Base-by-base conservation (phyloP, 169 alveolate species). In the Plasmodium adleri region DNA sequence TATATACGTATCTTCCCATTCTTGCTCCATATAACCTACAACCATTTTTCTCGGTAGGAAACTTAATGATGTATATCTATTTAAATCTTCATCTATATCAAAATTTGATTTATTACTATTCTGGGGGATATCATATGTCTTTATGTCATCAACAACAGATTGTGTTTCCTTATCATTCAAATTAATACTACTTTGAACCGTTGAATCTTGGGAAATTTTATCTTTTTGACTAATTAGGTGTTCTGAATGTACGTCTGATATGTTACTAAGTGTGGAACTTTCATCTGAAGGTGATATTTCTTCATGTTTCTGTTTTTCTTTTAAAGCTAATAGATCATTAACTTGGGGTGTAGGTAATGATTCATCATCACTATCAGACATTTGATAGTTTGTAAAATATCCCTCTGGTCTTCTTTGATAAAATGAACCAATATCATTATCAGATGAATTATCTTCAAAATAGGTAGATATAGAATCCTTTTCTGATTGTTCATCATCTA, bases 21-120 rank as follows among this genome's bases (percentile, higher is more conserved):
- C 89, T 47, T 58, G 47, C 26, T 45, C 17, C 47, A 49, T 10
- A 2, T 64, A 13, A 1, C 89, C 89, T 2, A 76, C 63, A 63
- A 76, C 17, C 26, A 64, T 63, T 66, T 56, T 76, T 47, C 22
- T 49, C 5, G 58, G 47, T 39, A 39, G 0, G 47, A 39, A 39
- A 39, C 47, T 0, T 39, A 5, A 39, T 39, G 47, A 39, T 39
- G 9, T 7, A 64, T 64, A 50, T 7, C 3, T 26, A 47, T 49
- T 9, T 28, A 50, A 64, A 52, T 76, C 9, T 39, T 76, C 67
- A 24, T 76, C 89, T 17, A 17, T 76, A 22, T 5, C 47, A 39
- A 76, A 76, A 45, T 59, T 52, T 49, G 64, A 74, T 47, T 59
- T 50, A 17, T 15, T 28, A 54, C 17, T 32, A n/a, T 63, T 32